These are phyloP conservation scores for Metschnikowia lachancei DNA, from an alignment of 805 yeast genomes.

Conservation along the genomic window DNA sequence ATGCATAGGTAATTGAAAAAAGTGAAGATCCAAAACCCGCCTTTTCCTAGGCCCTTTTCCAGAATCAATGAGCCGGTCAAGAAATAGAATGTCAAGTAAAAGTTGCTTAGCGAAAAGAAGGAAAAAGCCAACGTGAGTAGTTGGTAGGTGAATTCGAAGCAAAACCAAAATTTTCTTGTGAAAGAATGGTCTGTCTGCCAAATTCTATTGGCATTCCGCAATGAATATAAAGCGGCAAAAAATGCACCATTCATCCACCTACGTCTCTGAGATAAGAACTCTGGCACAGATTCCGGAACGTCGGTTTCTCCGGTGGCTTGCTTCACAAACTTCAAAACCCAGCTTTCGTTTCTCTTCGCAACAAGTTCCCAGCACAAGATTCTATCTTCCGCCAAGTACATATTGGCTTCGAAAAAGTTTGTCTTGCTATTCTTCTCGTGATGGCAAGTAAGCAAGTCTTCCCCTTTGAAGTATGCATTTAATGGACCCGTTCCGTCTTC, in stretches of 20 bases:
- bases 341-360: constrained; percentile 26
- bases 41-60: constrained; percentile 49
- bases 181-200: constrained; percentile 27
- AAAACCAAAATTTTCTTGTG: constrained; percentile 25
- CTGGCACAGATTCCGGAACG: constrained; percentile 28
- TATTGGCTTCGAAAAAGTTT: constrained; percentile 87
- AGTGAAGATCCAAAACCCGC: constrained; percentile 83
- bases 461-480: constrained; percentile 87
- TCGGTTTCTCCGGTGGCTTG: constrained; percentile 33
- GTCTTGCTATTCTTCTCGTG: constrained; percentile 42
- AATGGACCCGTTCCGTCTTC: constrained; percentile 93
- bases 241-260: constrained; percentile 34
- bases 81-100: constrained; percentile 29
- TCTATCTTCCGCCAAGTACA: constrained; percentile 32
- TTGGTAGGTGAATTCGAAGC: constrained; percentile 27
- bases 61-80: constrained; percentile 48
- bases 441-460: constrained; percentile 42
- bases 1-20: constrained; percentile 82
- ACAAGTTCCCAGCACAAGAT: constrained; percentile 32
- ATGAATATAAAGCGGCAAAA: constrained; percentile 29
- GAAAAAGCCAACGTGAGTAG: constrained; percentile 23
- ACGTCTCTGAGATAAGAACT: constrained; percentile 29
- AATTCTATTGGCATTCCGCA: constrained; percentile 23
- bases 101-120: constrained; percentile 29
- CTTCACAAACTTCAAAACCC: constrained; percentile 31